Base-by-base conservation (phyloP, 2,329 filamentous ascomycete genomes). In the Colletotrichum sp. region DNA sequence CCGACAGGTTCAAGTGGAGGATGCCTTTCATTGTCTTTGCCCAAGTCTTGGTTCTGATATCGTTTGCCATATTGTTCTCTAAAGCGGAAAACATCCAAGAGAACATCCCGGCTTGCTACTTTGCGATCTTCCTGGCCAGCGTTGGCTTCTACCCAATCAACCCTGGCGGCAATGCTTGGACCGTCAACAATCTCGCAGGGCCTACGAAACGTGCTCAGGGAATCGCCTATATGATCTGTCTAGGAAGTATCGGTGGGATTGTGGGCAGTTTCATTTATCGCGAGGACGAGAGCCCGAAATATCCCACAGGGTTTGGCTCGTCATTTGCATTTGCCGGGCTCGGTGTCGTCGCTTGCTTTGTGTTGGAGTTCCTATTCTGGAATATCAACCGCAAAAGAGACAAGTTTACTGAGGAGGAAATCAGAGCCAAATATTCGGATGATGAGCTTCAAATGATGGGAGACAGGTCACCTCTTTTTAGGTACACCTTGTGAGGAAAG, bases 1-100 rank as follows among this genome's bases (percentile, higher is more conserved):
- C 93, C 0, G 94, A 95, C 80, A 88, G 91, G 2, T 94, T 92
- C 2, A 85, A 88, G 24, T 88, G 90, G 80, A 88, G 94, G 18
- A 93, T 93, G 6, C 84, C 92, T 5, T 78, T 78, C 65, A 30
- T 78, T n/a, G 66, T 76, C 2, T 32, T 59, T 16, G 74, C 76
- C 7, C 71, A 77, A 21, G 69, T 68, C 3, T 70, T 76, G 39
- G 73, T 78, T 30, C 26, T 71, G 4, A 21, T 69, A 6, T 75
- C 52, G 5, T 78, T 71, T 64, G 68, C 62, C 1, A 71, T 78
- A 55, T 75, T 78, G 4, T 60, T 74, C n/a, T 71, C 68, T 2
- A 65, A 75, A 2, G 52, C 69, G 8, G 72, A 69, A 10, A 66
- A 59, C 4, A 68, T 76, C 1, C 36, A 68, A 24, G 62, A 55